Evolutionary conservation across 257 asterid genomes (phyloP).

Genomic region (Pogostemon cablin): DNA sequence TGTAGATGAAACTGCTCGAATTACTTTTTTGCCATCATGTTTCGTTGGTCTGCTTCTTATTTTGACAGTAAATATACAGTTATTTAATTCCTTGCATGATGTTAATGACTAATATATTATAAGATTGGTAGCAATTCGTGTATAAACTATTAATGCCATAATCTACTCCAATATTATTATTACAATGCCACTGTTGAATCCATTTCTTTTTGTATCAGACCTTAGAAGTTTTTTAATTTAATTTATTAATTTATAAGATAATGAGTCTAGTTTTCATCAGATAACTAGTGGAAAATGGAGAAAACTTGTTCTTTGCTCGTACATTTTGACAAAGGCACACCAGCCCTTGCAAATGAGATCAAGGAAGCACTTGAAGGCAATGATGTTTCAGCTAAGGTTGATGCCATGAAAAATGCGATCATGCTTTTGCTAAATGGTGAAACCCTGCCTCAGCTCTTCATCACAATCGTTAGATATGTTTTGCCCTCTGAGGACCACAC

Average conservation of each 20-base stretch:
- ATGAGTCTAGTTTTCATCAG: conserved; percentile 28
- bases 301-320: conserved; percentile 79
- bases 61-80: too few species aligned
- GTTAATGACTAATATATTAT: not conserved
- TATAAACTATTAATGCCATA: not conserved
- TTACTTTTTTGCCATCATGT: too few species aligned
- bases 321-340: conserved; percentile 87
- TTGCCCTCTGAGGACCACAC: conserved; percentile 92
- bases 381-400: conserved; percentile 76
- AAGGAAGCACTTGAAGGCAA: conserved; percentile 91
- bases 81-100: too few species aligned
- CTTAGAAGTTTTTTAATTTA: not conserved
- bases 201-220: conserved; percentile 15
- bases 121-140: not conserved
- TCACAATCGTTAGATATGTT: conserved; percentile 84
- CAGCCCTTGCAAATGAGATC: conserved; percentile 91
- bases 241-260: conserved; percentile 7
- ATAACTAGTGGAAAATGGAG: conserved; percentile 61
- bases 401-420: conserved; percentile 83
- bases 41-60: too few species aligned
- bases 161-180: not conserved
- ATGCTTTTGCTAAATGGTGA: conserved; percentile 94
- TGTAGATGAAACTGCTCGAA: too few species aligned
- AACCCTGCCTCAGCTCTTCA: conserved; percentile 83
- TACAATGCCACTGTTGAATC: conserved; percentile 2